Percentiles rank a stretch among this genome's conserved stretches.
Conservation (phyloP, 257 asterid genomes). For the Henckelia pumila region DNA sequence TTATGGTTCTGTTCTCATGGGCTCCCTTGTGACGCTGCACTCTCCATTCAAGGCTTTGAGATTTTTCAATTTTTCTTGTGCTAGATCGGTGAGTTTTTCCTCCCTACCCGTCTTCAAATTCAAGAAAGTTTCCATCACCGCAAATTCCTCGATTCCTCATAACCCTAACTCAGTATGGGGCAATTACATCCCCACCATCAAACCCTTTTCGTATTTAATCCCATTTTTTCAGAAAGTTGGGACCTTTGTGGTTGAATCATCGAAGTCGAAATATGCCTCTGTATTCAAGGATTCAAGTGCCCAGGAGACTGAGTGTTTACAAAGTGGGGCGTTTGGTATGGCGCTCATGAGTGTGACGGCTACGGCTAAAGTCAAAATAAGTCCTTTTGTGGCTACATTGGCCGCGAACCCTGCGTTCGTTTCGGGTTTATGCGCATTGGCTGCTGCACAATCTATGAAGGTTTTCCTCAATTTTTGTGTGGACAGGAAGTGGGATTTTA, state of each 20-base stretch:
- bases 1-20: slow-evolving; percentile 37
- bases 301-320: slow-evolving; percentile 32
- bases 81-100: slow-evolving; percentile 21
- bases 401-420: slow-evolving; percentile 85
- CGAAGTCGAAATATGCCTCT: slow-evolving; percentile 34
- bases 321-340: slow-evolving; percentile 61
- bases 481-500: slow-evolving; percentile 84
- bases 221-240: slow-evolving; percentile 48
- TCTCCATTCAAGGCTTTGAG: slow-evolving; percentile 32
- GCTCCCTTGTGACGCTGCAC: slow-evolving; percentile 30
- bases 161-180: slow-evolving; percentile 43
- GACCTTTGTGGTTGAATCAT: slow-evolving; percentile 41
- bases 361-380: slow-evolving; percentile 76
- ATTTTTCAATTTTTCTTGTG: slow-evolving; percentile 26
- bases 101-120: slow-evolving; percentile 27
- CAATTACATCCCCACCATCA: slow-evolving; percentile 29
- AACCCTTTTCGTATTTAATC: slow-evolving; percentile 48
- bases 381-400: slow-evolving; percentile 70
- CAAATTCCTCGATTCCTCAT: slow-evolving; percentile 27
- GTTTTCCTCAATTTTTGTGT: slow-evolving; percentile 74
- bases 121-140: slow-evolving; percentile 30
- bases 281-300: slow-evolving; percentile 26
- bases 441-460: slow-evolving; percentile 65
- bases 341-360: slow-evolving; percentile 74
- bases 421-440: slow-evolving; percentile 71